These are phyloP conservation scores for Verticillium longisporum DNA, from an alignment of 2,329 filamentous ascomycete genomes.

Conservation along the genomic window DNA sequence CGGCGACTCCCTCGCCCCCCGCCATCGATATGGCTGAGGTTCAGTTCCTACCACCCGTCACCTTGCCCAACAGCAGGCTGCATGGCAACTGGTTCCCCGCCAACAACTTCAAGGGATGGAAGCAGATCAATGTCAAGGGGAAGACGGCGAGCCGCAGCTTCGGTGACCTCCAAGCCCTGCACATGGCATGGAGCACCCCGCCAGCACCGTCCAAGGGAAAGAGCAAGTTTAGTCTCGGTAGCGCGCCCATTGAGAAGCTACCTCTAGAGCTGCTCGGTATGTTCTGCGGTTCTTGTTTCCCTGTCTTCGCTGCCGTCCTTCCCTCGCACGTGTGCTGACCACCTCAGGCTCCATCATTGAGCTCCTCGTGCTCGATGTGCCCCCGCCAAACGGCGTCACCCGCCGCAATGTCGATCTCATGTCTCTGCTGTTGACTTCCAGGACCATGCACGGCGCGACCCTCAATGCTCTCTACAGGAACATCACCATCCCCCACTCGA, in stretches of 20 bases:
- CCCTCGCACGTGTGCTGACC: conserved; percentile 5
- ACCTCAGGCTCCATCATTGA: conserved; percentile 63
- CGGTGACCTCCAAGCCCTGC: conserved; percentile 50
- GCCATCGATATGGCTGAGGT: conserved; percentile 32
- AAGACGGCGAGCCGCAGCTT: conserved; percentile 55
- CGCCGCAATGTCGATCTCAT: conserved; percentile 74
- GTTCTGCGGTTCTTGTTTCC: conserved; percentile 18
- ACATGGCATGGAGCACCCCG: conserved; percentile 46
- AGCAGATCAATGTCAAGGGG: conserved; percentile 52
- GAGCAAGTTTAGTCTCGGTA: conserved; percentile 34
- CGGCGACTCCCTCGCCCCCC: conserved; percentile 22
- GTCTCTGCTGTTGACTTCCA: conserved; percentile 70
- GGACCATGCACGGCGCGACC: conserved; percentile 64
- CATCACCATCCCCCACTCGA: conserved; percentile 76
- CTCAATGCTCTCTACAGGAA: conserved; percentile 69
- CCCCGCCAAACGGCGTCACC: conserved; percentile 64
- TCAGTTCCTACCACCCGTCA: conserved; percentile 44
- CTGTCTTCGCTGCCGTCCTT: conserved; percentile 6
- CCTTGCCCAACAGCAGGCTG: conserved; percentile 47
- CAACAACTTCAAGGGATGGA: conserved; percentile 55
- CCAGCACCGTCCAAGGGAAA: conserved; percentile 20
- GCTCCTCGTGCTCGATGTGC: conserved; percentile 66
- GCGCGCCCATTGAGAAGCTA: conserved; percentile 57
- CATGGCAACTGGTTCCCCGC: conserved; percentile 53
- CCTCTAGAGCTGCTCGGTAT: conserved; percentile 66